phyloP scores from a whole-genome alignment of 2,329 filamentous ascomycete species.

The Ramularia endophylla region DNA sequence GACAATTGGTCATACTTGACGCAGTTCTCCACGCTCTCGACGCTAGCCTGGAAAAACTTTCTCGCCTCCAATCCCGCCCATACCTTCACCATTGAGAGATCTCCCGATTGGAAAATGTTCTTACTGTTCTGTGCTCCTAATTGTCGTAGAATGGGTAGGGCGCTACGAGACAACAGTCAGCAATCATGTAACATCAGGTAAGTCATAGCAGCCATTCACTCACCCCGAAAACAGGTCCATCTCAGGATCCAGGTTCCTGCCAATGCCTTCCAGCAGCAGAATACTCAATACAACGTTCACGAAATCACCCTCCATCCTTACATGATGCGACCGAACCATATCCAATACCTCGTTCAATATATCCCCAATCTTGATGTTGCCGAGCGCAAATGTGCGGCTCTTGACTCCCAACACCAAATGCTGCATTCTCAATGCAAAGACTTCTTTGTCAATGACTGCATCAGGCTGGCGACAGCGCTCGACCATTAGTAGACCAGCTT shows the following conservation, averaged over 20 bases:
- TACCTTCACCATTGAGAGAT: conserved; percentile 69
- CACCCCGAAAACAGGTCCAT: conserved; percentile 74
- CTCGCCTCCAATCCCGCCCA: conserved; percentile 89
- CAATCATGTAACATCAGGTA: too few relatives aligned
- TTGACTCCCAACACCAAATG: conserved; percentile 90
- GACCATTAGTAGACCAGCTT: conserved; percentile 91
- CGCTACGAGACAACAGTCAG: conserved; percentile 47
- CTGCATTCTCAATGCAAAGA: conserved; percentile 96
- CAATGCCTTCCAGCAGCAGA: conserved; percentile 87
- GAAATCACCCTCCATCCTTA: conserved; percentile 92
- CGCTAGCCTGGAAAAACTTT: conserved; percentile 80
- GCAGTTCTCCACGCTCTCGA: conserved; percentile 82
- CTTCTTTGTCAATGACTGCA: conserved; percentile 78
- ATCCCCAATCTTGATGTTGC: conserved; percentile 93
- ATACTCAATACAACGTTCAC: conserved; percentile 98
- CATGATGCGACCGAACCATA: conserved; percentile 91
- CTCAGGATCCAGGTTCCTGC: conserved; percentile 75
- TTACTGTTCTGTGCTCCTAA: conserved; percentile 72
- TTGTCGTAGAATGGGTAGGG: conserved; percentile 83
- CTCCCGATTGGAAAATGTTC: conserved; percentile 42
- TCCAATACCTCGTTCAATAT: conserved; percentile 82
- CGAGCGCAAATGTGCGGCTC: conserved; percentile 80
- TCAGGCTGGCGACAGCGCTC: conserved; percentile 90
- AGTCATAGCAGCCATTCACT: too few relatives aligned
- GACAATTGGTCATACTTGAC: conserved; percentile 87